Evolutionary conservation across 2,329 filamentous ascomycete species (phyloP).

Genomic region (Pochonia chlamydosporia): DNA sequence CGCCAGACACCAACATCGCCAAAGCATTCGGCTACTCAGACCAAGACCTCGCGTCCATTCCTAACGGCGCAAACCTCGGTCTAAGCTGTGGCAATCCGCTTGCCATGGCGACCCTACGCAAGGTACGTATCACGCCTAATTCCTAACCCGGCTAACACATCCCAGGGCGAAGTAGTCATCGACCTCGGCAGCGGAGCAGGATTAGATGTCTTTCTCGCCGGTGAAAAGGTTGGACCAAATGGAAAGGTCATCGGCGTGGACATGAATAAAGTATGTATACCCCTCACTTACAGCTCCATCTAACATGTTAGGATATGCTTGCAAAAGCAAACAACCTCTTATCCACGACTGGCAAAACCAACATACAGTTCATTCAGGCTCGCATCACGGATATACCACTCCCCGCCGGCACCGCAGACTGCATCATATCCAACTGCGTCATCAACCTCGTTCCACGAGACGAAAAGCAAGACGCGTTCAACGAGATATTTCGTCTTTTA

Average conservation of each 20-base stretch:
- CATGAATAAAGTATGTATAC: constrained; percentile 48
- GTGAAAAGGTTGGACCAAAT: constrained; percentile 38
- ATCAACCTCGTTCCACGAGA: constrained; percentile 49
- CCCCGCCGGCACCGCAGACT: constrained; percentile 33
- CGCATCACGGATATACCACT: constrained; percentile 46
- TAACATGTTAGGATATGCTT: constrained; percentile 44
- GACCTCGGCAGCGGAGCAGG: constrained; percentile 54
- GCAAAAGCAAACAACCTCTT: constrained; percentile 40
- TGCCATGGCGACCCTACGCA: constrained; percentile 38
- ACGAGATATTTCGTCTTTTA: constrained; percentile 52
- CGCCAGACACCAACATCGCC: constrained; percentile 33
- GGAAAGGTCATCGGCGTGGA: constrained; percentile 52
- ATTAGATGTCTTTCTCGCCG: constrained; percentile 51
- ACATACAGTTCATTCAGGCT: constrained; percentile 45
- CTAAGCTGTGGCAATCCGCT: constrained; percentile 50
- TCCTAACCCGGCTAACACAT: neutral
- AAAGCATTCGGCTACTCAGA: constrained; percentile 47
- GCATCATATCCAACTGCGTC: constrained; percentile 59
- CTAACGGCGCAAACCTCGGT: constrained; percentile 44
- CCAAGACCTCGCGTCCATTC: constrained; percentile 39
- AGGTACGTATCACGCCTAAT: constrained; percentile 22
- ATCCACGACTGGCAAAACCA: constrained; percentile 28
- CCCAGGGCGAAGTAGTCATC: constrained; percentile 49
- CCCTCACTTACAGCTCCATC: neutral
- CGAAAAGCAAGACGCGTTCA: constrained; percentile 49